Evolutionary conservation across 257 asterid genomes (phyloP), one percentile per base, ranked within the genome.

Genomic region (Solanum ossicruentum): DNA sequence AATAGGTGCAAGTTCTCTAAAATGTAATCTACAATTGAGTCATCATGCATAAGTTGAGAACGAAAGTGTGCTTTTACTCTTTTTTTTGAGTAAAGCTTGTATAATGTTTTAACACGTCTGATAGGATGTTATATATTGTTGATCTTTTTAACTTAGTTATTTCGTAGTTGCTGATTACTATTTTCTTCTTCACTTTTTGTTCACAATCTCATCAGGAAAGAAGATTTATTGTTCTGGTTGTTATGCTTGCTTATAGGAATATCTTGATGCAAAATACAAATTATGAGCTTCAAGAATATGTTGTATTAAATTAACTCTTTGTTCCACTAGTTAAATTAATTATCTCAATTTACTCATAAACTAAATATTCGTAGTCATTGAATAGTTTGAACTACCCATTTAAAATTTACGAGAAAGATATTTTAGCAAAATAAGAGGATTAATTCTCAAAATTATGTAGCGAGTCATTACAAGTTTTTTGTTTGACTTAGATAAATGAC

Each of bases 211-310:
- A 47, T 85, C 93, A 97, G 99, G 99, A 95, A 92, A 90, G 97
- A 89, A 89, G 99, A 88, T 97, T 97, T 80, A 97, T 98, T 3
- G 97, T 92, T 83, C 85, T 97, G 85, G 91, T 88, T 85, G 94
- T 32, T 3, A 10, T 61, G 20, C 28, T 26, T 26, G 28, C 28
- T 26, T 26, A 26, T 26, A 26, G 28, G 28, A 26, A 26, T 26
- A 1, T 26, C 28, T 26, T 26, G 28, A 26, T 26, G 28, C 28
- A 26, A 26, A 26, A 26, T 26, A 26, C 28, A 26, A 26, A 26
- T 26, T 26, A 26, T 26, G 28, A 26, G 1, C 28, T 26, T 26
- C 28, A 26, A 26, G 28, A 26, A 26, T 26, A 26, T 26, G 28
- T 26, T 26, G 28, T 1, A 26, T 26, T 26, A 26, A 26, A 26